Evolutionary conservation across 768 basidiomycete genomes (phyloP).

Genomic region (Filobasidium floriforme): DNA sequence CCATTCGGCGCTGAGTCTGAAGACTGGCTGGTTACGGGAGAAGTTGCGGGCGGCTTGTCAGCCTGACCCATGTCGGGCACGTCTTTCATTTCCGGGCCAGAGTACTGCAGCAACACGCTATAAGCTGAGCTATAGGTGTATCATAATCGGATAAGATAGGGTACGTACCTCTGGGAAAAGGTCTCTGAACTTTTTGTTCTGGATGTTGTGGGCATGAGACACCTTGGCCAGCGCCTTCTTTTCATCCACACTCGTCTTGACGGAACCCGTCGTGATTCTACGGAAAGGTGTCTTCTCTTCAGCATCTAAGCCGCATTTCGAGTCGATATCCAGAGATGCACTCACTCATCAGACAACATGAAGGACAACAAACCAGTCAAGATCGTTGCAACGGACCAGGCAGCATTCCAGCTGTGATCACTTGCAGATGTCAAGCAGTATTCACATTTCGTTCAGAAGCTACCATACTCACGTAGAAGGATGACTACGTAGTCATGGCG

Average conservation of each 20-base stretch:
- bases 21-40: slow-evolving; percentile 17
- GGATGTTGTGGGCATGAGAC: slow-evolving; percentile 79
- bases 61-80: slow-evolving; percentile 79
- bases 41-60: slow-evolving; percentile 7
- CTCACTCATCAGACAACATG: slow-evolving; percentile 77
- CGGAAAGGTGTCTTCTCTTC: neutral
- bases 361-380: slow-evolving; percentile 87
- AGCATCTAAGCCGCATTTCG: neutral
- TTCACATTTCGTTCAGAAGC: too few species aligned
- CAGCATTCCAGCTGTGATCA: slow-evolving; percentile 17
- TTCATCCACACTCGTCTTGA: slow-evolving; percentile 69
- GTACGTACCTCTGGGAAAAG: slow-evolving; percentile 77
- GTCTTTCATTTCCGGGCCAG: slow-evolving; percentile 58
- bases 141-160: neutral
- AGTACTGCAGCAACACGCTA: slow-evolving; percentile 54
- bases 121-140: neutral
- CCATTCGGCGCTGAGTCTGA: slow-evolving; percentile 6
- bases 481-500: neutral
- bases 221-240: slow-evolving; percentile 67
- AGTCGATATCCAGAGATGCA: neutral
- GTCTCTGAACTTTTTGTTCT: slow-evolving; percentile 71
- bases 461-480: slow-evolving; percentile 6
- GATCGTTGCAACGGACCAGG: slow-evolving; percentile 51
- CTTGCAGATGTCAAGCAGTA: too few species aligned
- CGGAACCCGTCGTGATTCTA: slow-evolving; percentile 83